A percentile compares a stretch with the other conserved stretches of the same genome.
Conservation (phyloP, 768 basidiomycete species). For the Lepiota venenata region DNA sequence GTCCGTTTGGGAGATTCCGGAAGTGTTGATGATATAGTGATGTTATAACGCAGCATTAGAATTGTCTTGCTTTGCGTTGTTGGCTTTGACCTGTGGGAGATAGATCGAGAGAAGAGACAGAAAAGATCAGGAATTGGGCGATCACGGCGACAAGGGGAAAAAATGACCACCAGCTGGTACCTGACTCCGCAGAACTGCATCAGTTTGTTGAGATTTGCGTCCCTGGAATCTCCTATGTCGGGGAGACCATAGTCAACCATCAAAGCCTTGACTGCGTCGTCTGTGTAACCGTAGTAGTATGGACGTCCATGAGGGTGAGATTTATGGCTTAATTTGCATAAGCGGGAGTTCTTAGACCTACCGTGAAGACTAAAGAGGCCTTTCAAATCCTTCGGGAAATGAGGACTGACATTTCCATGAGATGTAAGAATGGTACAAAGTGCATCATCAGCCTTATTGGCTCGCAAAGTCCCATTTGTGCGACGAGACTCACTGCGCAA, state of each 20-base stretch:
- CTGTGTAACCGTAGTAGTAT: constrained; percentile 17
- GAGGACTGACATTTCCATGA: constrained; percentile 42
- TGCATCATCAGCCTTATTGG: constrained; percentile 33
- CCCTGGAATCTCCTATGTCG: constrained; percentile 34
- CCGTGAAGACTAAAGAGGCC: constrained; percentile 51
- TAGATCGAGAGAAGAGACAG: neutral
- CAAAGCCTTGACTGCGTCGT: constrained; percentile 29
- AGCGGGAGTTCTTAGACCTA: constrained; percentile 21
- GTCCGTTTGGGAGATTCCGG: no score
- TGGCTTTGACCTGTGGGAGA: neutral
- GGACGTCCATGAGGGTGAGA: neutral
- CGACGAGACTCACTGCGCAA: constrained; percentile 52
- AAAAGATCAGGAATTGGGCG: constrained; percentile 2
- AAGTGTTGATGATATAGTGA: no score
- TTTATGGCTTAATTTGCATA: neutral
- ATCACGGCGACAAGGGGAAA: neutral
- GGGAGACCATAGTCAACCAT: constrained; percentile 35
- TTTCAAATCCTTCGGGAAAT: constrained; percentile 50
- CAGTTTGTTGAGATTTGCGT: constrained; percentile 51
- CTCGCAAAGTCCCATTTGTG: constrained; percentile 44
- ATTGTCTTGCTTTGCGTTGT: neutral
- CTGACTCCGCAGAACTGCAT: constrained; percentile 56
- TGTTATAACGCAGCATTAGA: neutral
- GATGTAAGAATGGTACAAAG: constrained; percentile 46
- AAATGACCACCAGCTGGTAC: constrained; percentile 49